A percentile compares a stretch with the other conserved stretches of the same genome.
Conservation (phyloP, 1,284 basidiomycete genomes). For the Tausonia pullulans region DNA sequence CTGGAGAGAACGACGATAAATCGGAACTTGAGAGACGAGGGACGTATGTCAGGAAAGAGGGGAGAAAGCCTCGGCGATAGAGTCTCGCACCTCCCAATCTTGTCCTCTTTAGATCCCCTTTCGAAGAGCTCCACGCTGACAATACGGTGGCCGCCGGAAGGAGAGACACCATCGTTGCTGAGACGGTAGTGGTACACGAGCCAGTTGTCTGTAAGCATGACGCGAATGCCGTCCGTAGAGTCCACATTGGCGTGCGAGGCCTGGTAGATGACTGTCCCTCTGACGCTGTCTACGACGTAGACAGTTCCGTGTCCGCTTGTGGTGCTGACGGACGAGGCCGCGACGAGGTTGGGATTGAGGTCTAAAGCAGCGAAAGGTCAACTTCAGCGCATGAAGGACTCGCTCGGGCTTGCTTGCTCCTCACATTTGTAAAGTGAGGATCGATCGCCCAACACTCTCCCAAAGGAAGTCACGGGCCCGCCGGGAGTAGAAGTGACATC, state of each 20-base stretch:
- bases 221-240: conserved; percentile 43
- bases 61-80: neutral
- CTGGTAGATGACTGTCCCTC: conserved; percentile 63
- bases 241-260: conserved; percentile 32
- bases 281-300: conserved; percentile 64
- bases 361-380: conserved; percentile 28
- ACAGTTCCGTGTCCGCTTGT: conserved; percentile 40
- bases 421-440: conserved; percentile 76
- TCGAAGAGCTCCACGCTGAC: conserved; percentile 83
- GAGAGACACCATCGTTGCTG: conserved; percentile 45
- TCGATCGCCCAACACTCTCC: conserved; percentile 75
- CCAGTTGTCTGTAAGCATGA: conserved; percentile 81
- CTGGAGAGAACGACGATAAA: conserved; percentile 52
- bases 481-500: conserved; percentile 21
- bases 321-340: conserved; percentile 48
- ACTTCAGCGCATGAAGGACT: neutral
- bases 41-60: conserved; percentile 6
- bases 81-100: conserved; percentile 51
- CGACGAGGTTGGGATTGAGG: conserved; percentile 68
- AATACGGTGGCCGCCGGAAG: conserved; percentile 51
- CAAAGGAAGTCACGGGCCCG: conserved; percentile 59
- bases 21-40: conserved; percentile 47
- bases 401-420: neutral
- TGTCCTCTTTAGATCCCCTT: conserved; percentile 50
- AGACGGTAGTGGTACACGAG: conserved; percentile 57